Evolutionary conservation across 495 filamentous ascomycete species (phyloP).

Genomic region (Xylaria nigripes): DNA sequence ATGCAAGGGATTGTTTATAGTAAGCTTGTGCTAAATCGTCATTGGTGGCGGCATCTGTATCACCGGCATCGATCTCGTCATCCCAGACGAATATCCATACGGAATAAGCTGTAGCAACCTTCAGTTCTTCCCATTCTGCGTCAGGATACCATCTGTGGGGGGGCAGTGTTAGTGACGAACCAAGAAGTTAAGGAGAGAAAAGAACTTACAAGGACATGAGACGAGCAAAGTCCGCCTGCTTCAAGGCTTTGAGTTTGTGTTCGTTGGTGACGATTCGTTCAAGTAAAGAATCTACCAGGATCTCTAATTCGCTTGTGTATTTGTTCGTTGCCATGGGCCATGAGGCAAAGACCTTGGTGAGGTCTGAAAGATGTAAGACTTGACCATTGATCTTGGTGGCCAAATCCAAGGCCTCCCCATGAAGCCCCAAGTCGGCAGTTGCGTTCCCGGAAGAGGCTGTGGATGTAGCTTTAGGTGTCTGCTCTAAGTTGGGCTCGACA

Average conservation of each 20-base stretch:
- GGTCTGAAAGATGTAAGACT: slow-evolving; percentile 18
- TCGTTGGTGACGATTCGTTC: slow-evolving; percentile 22
- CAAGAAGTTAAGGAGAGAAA: neutral
- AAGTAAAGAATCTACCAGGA: slow-evolving; percentile 13
- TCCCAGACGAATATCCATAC: slow-evolving; percentile 29
- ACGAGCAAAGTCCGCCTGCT: slow-evolving; percentile 21
- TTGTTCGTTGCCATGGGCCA: slow-evolving; percentile 20
- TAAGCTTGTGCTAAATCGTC: slow-evolving; percentile 22
- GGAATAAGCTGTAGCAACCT: slow-evolving; percentile 21
- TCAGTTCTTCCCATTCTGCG: slow-evolving; percentile 23
- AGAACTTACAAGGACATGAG: slow-evolving; percentile 22
- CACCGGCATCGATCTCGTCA: slow-evolving; percentile 23
- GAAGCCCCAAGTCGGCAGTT: slow-evolving; percentile 5
- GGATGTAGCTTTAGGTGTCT: neutral
- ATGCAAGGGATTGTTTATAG: slow-evolving; percentile 20
- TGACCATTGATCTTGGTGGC: slow-evolving; percentile 19
- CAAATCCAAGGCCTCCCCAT: slow-evolving; percentile 13
- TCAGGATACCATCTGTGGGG: slow-evolving; percentile 24
- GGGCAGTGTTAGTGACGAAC: neutral
- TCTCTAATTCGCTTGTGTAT: slow-evolving; percentile 13
- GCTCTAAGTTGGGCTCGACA: neutral
- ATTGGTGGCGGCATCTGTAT: slow-evolving; percentile 20
- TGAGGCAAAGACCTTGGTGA: slow-evolving; percentile 20
- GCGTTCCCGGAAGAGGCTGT: neutral
- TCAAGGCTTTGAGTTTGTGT: slow-evolving; percentile 21